Evolutionary conservation across 139 green algal species (phyloP), one percentile per base, ranked within the genome.

Genomic region (Chlamydomonas sp.): DNA sequence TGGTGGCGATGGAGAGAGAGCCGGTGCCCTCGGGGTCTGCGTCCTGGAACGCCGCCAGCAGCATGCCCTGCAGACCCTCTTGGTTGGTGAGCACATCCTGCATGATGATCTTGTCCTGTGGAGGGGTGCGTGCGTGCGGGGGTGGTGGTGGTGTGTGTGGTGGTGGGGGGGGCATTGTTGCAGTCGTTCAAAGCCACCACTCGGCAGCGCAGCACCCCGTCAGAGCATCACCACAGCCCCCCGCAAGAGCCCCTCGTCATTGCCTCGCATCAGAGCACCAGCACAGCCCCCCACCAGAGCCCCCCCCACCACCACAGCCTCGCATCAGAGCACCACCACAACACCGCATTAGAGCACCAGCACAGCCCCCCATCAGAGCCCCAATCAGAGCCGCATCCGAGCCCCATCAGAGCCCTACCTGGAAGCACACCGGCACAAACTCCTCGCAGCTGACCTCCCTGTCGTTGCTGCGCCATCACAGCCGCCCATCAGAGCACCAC

Each of bases 351-450:
- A n/a, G n/a, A n/a, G 5, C 49, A 60, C n/a, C 49, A 35, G 49
- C 49, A 60, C 31, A 26, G 43, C 43, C 16, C 13, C 43, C 43
- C 13, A n/a, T 16, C 13, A 54, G 43, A 13, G 16, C 43, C 13
- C 16, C 13, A 13, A n/a, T 16, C 13, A 54, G n/a, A n/a, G n/a
- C n/a, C 13, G 43, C 43, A 54, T n/a, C 30, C 47, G 5, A 26
- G 26, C 37, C 2, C 63, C 10, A 20, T 58, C 63, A 5, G 58
- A 35, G 10, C 58, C 38, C 20, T n/a, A 67, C 60, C 60, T 67
- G 33, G 2, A 81, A 81, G 61, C 76, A 81, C 1, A 81, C 76
- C 13, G 76, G 76, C n/a, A 81, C 72, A 71, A 81, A 81, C 76
- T 81, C 75, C 64, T 77, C 65, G 60, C 77, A 81, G 16, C 33